Evolutionary conservation across 805 yeast genomes (phyloP).

Genomic region (Candida hungchunana): DNA sequence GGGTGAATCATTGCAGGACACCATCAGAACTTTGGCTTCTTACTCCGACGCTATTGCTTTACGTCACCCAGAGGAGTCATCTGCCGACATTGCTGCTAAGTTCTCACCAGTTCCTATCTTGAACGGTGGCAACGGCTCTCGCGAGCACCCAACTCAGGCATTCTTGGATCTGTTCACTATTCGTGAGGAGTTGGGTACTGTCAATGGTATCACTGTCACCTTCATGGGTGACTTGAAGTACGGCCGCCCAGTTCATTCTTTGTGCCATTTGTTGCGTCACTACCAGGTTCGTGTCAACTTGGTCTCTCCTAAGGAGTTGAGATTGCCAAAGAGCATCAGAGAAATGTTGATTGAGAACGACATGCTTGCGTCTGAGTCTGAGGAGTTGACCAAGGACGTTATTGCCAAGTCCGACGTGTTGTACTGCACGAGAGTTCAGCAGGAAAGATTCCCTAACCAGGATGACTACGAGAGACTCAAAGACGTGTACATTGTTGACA

Average conservation of each 20-base stretch:
- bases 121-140: constrained; percentile 96
- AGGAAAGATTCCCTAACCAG: constrained; percentile 82
- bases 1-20: constrained; percentile 97
- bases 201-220: constrained; percentile 95
- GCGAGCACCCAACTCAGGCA: constrained; percentile 99
- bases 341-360: constrained; percentile 61
- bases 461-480: constrained; percentile 82
- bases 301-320: constrained; percentile 85
- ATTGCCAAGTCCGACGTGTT: constrained; percentile 89
- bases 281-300: constrained; percentile 92
- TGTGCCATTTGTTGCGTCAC: constrained; percentile 83
- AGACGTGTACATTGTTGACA: constrained; percentile 89
- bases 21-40: constrained; percentile 90
- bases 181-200: constrained; percentile 98
- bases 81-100: constrained; percentile 92
- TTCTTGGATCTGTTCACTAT: constrained; percentile 95
- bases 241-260: constrained; percentile 98
- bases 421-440: constrained; percentile 97
- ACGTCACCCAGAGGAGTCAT: constrained; percentile 92
- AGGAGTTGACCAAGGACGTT: constrained; percentile 75
- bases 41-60: constrained; percentile 95
- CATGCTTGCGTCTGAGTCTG: constrained; percentile 70
- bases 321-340: constrained; percentile 72
- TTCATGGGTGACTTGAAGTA: constrained; percentile 98
- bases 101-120: constrained; percentile 95